Evolutionary conservation across 2,329 filamentous ascomycete genomes (phyloP), one percentile per base, ranked within the genome.

Genomic region (Thielaviopsis populi): DNA sequence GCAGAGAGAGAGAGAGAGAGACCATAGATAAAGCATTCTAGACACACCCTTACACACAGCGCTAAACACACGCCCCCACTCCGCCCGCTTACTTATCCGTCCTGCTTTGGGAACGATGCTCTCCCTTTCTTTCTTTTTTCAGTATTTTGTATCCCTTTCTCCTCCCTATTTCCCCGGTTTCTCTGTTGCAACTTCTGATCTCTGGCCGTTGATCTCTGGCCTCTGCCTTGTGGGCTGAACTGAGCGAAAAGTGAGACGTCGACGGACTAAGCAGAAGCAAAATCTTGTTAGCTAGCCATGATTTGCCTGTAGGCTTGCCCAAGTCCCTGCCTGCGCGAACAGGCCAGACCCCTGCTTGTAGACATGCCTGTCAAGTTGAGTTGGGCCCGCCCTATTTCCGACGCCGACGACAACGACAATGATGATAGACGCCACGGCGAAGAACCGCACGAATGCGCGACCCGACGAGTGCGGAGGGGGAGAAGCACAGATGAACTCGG

Each of bases 261-360:
- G 19, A n/a, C 24, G 53, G 33, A 33, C 17, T 33, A 37, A 56
- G 53, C 30, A 33, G 17, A 53, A 17, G 24, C 24, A 33, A 33
- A n/a, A 13, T 56, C 5, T 19, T 8, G 53, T 33, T 56, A 56
- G 17, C 24, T n/a, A 37, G 33, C 33, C n/a, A 19, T 15, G 66
- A 43, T 50, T 67, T 69, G 33, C 5, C 8, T 8, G 33, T 37
- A 50, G 46, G 22, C 10, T 50, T 13, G 46, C 19, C 46, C 46
- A 50, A 50, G 53, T 56, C 24, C 48, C 48, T 53, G 22, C 53
- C 53, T 33, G 24, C 46, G 46, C 46, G 11, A 56, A 56, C 27
- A 56, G 53, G 53, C n/a, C 19, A 56, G 53, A 15, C 27, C 53
- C 53, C 27, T 56, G 53, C 53, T 56, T 15, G 17, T 33, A 7